Conservation (phyloP, 176 grass and related monocot genomes). For the Chrysopogon serrulatus region DNA sequence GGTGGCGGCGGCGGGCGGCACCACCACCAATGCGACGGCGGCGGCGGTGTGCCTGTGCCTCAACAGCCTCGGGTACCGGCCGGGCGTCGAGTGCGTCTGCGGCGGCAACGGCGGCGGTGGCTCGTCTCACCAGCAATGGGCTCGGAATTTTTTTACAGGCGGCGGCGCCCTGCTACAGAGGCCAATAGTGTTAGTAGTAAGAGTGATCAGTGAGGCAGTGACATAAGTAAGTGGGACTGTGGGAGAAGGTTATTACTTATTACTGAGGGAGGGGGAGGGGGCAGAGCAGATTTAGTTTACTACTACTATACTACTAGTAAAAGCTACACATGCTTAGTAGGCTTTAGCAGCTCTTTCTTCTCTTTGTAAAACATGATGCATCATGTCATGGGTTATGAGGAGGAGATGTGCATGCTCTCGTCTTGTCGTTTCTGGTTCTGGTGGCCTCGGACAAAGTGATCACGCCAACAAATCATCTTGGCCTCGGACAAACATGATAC, state of each 20-base stretch:
- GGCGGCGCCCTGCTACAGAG: slow-evolving; percentile 15
- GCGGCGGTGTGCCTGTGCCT: slow-evolving; percentile 59
- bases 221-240: not conserved
- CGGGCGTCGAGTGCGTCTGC: slow-evolving; percentile 51
- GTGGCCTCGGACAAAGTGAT: slow-evolving; percentile 17
- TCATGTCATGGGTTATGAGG: slow-evolving; percentile 37
- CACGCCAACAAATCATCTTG: slow-evolving; percentile 20
- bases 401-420: slow-evolving; percentile 23
- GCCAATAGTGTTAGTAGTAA: slow-evolving; percentile 18
- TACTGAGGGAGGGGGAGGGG: not conserved
- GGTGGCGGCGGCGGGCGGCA: not conserved
- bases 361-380: slow-evolving; percentile 45
- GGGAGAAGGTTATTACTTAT: slow-evolving; percentile 8
- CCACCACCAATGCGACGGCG: not conserved
- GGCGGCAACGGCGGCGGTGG: not conserved
- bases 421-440: not conserved
- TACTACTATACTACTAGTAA: not conserved
- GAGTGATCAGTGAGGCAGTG: slow-evolving; percentile 1
- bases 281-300: slow-evolving; percentile 1
- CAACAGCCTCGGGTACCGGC: slow-evolving; percentile 50
- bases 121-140: not conserved
- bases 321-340: slow-evolving; percentile 11
- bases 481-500: too few species aligned
- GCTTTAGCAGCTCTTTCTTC: slow-evolving; percentile 20
- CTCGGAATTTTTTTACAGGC: not conserved